Conservation (phyloP, 805 yeast species). For the Blastobotrys parvus region DNA sequence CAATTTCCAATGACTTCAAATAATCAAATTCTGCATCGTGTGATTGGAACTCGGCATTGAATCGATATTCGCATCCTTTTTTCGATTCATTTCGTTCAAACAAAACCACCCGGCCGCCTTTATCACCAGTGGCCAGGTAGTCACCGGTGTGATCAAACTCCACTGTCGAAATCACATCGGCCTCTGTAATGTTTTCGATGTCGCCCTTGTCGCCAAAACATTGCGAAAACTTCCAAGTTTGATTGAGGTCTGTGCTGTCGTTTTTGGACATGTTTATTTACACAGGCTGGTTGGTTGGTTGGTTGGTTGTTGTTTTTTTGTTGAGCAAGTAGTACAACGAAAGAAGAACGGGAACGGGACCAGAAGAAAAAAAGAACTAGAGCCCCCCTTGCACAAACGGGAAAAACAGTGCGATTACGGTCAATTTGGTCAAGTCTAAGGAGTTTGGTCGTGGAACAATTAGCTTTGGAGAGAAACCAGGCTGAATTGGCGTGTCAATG, state of each 20-base stretch:
- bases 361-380: too few relatives aligned
- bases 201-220: conserved; percentile 99
- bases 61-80: conserved; percentile 83
- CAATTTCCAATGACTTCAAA: conserved; percentile 89
- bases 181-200: conserved; percentile 88
- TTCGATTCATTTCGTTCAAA: conserved; percentile 79
- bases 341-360: too few relatives aligned
- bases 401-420: too few relatives aligned
- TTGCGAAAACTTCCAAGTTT: conserved; percentile 81
- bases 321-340: too few relatives aligned
- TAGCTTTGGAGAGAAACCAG: too few relatives aligned
- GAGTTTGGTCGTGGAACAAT: too few relatives aligned
- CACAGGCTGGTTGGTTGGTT: too few relatives aligned
- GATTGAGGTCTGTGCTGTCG: conserved; percentile 23
- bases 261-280: too few relatives aligned
- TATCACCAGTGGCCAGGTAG: conserved; percentile 94
- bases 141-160: conserved; percentile 95
- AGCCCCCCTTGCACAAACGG: too few relatives aligned
- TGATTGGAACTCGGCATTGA: conserved; percentile 93
- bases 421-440: too few relatives aligned
- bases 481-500: too few relatives aligned
- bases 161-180: conserved; percentile 94
- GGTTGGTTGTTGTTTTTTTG: too few relatives aligned
- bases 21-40: conserved; percentile 99
- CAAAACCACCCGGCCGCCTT: conserved; percentile 95